Evolutionary conservation across 2,329 filamentous ascomycete species (phyloP).

Genomic region (Ophiocordyceps unilateralis): DNA sequence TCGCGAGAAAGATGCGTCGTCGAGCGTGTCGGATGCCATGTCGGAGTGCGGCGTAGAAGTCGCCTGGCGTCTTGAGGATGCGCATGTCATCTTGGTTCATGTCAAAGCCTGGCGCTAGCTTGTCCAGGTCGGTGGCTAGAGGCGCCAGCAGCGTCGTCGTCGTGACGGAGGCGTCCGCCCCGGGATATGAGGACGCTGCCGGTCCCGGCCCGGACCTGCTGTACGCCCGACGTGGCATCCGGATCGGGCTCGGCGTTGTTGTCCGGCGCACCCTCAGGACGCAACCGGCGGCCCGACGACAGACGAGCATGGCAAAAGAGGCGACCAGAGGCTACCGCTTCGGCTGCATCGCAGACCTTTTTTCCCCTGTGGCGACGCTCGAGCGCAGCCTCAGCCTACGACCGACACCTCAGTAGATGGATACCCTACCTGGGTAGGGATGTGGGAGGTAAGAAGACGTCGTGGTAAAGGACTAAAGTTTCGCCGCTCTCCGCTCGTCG

Average conservation of each 20-base stretch:
- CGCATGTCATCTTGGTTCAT: slow-evolving; percentile 64
- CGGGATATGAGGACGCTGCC: neutral
- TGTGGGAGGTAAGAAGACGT: neutral
- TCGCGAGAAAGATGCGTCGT: slow-evolving; percentile 77
- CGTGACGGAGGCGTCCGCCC: slow-evolving; percentile 1
- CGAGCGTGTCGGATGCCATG: slow-evolving; percentile 58
- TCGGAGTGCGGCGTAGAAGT: slow-evolving; percentile 84
- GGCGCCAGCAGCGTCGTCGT: slow-evolving; percentile 28
- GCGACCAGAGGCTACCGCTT: neutral
- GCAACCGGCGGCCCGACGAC: neutral
- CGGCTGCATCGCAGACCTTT: neutral
- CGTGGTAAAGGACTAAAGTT: neutral
- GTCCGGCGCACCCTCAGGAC: neutral
- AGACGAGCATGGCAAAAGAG: neutral
- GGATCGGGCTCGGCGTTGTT: neutral
- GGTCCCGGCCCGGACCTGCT: neutral
- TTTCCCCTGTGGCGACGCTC: neutral
- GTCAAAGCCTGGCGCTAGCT: slow-evolving; percentile 78
- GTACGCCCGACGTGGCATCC: neutral
- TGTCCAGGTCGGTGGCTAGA: slow-evolving; percentile 60
- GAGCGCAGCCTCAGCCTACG: neutral
- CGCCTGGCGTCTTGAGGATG: slow-evolving; percentile 63
- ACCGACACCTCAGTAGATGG: too few relatives aligned
- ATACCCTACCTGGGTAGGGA: too few relatives aligned
- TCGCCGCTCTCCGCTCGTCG: neutral